Evolutionary conservation across 768 basidiomycete species (phyloP), one percentile per base, ranked within the genome.

Genomic region (Phaffia australis): DNA sequence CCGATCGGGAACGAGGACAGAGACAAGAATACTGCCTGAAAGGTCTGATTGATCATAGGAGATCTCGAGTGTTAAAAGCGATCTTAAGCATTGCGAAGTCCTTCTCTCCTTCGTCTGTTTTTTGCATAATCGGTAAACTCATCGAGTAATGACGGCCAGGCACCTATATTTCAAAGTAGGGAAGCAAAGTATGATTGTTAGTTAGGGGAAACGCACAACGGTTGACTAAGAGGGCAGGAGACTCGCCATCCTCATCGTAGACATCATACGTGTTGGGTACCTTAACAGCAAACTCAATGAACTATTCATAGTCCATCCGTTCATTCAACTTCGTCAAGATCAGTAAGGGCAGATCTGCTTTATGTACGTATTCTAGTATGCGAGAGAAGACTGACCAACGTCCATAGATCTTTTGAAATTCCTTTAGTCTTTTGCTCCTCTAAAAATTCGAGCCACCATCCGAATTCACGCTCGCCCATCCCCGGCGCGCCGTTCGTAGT

Each of bases 81-180:
- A 42, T 42, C 35, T 42, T n/a, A 42, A 42, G 11, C 35, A 42
- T 42, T 11, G 35, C 11, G 4, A 4, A 42, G 35, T 42, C 60
- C 65, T 48, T 66, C 59, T 30, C 61, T 60, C 5, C 19, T 35
- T 48, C 69, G 35, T 47, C 63, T 52, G 60, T 54, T 50, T 56
- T 69, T 61, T 1, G 74, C 73, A 54, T 72, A 67, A 32, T 74
- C 73, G 15, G 74, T 72, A 63, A 75, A 77, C 52, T 76, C 76
- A 67, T 77, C 76, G 47, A 77, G 75, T 5, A 74, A 71, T 42
- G 75, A 76, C 19, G 76, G 76, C 76, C 76, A 77, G 21, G 75
- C 72, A 16, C 70, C 76, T 77, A 64, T 19, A 48, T n/a, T 19
- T 49, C 7, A 35, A 3, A 19, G 30, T 27, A 9, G 23, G 19